Evolutionary conservation across 2,329 filamentous ascomycete genomes (phyloP), one percentile per base, ranked within the genome.

Genomic region (Penicillium sp.): DNA sequence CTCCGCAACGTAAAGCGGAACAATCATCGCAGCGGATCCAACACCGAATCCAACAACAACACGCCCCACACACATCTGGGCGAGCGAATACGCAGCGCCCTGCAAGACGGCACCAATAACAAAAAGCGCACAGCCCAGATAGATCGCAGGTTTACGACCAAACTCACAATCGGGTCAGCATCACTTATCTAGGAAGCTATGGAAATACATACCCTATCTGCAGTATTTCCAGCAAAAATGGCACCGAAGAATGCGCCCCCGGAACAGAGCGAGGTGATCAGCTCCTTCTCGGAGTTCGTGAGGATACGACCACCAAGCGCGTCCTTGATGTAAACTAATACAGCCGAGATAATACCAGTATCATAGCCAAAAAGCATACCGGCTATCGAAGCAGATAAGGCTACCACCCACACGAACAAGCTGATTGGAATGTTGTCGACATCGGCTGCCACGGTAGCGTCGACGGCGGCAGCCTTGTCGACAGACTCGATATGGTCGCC

Each of bases 261-360:
- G 7, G 80, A 83, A 21, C 79, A 83, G 19, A 85, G 76, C 0
- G 83, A 84, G 0, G 83, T 85, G 41, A 85, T 78, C 30, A 85
- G 73, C 65, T 85, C 82, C 64, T 83, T 79, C 62, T 85, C 82
- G 3, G 73, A 76, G 5, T 79, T 76, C 29, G 66, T 73, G 5
- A 83, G 70, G 2, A 67, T 66, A 7, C 72, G 72, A 35, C 77
- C 73, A 30, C 78, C 76, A 8, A 85, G 78, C 55, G 79, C 75
- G 13, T 65, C 57, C 23, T 62, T 60, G 19, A 71, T 56, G 45
- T 69, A 47, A 15, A 82, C 76, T 0, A 82, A 72, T 9, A 82
- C 80, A 0, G 76, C 82, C 21, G 75, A 82, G 58, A 79, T 83
- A 70, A 78, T 76, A 45, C 75, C 81, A 49, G 76, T 84, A 64